Conservation (phyloP, 2,329 filamentous ascomycete species). For the Pseudocercospora crystallina region DNA sequence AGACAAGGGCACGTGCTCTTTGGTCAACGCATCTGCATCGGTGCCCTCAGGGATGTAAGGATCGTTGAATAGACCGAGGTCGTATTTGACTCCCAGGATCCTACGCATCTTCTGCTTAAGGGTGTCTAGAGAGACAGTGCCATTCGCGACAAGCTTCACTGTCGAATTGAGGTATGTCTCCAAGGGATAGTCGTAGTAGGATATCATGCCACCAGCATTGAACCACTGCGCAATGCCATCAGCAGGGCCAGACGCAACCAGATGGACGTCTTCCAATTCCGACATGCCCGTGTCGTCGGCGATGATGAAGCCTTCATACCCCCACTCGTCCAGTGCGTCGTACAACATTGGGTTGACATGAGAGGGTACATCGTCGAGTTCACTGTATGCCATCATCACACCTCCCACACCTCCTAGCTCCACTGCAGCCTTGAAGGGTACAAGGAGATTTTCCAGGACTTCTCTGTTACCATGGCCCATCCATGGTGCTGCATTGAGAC, state of each 20-base stretch:
- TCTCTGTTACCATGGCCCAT: conserved; percentile 21
- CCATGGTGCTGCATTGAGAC: conserved; percentile 17
- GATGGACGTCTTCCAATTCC: conserved; percentile 10
- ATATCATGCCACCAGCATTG: conserved; percentile 21
- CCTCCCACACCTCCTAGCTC: conserved; percentile 19
- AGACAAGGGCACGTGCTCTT: conserved; percentile 11
- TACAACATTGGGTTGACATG: conserved; percentile 21
- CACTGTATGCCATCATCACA: conserved; percentile 22
- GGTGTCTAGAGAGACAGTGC: conserved; percentile 7
- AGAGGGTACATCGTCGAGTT: conserved; percentile 18
- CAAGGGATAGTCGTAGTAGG: conserved; percentile 20
- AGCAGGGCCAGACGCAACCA: conserved; percentile 4
- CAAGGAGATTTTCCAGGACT: conserved; percentile 15
- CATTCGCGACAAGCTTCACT: conserved; percentile 7
- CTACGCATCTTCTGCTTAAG: conserved; percentile 16
- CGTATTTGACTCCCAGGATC: conserved; percentile 19
- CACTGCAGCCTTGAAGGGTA: conserved; percentile 18
- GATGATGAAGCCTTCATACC: conserved; percentile 19
- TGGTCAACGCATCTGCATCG: conserved; percentile 11
- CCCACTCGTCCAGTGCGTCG: conserved; percentile 16
- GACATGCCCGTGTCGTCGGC: conserved; percentile 22
- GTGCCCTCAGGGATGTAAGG: conserved; percentile 18
- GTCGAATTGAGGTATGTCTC: conserved; percentile 17
- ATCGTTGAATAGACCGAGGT: conserved; percentile 18
- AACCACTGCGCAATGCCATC: conserved; percentile 19